Evolutionary conservation across 148 eudicot genomes (phyloP).

Genomic region (Linanthus parryae): DNA sequence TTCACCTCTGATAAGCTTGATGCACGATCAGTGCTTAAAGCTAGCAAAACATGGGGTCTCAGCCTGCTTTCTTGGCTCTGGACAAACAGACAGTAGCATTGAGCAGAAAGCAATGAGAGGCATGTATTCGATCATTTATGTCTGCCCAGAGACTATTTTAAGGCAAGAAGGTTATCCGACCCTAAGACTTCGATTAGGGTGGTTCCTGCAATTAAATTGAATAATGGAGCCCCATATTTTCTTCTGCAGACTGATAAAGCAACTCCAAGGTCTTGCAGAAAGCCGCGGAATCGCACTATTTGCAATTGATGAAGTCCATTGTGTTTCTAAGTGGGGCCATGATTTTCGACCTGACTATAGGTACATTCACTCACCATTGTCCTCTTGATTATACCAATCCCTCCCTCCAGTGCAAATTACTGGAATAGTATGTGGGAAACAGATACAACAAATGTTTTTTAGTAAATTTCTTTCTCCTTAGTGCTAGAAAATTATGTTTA

Average conservation of each 20-base stretch:
- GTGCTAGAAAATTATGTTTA: too few species aligned
- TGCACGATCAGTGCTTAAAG: conserved; percentile 97
- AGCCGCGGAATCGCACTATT: conserved; percentile 78
- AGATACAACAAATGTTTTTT: too few species aligned
- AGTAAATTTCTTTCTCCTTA: too few species aligned
- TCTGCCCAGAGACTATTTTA: conserved; percentile 88
- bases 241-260: conserved; percentile 59
- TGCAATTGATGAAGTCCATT: conserved; percentile 94
- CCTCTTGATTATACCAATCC: too few species aligned
- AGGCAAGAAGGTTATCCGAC: conserved; percentile 33
- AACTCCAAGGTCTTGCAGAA: conserved; percentile 84
- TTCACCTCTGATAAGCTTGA: conserved; percentile 93
- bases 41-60: conserved; percentile 83
- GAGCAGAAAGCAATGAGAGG: conserved; percentile 90
- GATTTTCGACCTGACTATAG: conserved; percentile 97
- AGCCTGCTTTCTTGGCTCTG: conserved; percentile 97
- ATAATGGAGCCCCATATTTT: conserved; percentile 9
- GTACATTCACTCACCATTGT: conserved; percentile 21
- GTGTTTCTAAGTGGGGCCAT: conserved; percentile 98
- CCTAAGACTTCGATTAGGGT: not conserved
- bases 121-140: conserved; percentile 61
- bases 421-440: too few species aligned
- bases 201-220: not conserved
- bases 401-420: too few species aligned
- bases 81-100: conserved; percentile 70